Evolutionary conservation across 2,329 filamentous ascomycete species (phyloP).

Genomic region (Fusarium hostae): DNA sequence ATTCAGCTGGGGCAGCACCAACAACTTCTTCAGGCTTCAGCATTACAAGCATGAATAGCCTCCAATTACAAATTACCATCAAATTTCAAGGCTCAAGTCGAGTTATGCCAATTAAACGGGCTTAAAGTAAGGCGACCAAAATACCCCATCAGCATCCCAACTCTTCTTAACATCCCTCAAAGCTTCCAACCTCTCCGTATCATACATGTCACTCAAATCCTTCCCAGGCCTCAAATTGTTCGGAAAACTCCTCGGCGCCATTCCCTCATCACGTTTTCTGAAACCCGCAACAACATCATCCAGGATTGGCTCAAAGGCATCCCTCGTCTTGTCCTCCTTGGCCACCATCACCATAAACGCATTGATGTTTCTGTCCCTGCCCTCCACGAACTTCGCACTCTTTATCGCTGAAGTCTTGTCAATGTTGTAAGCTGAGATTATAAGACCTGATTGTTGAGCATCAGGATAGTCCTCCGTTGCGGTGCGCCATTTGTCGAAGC

Average conservation of each 20-base stretch:
- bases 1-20: background rate
- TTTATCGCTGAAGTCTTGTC: slow-evolving; percentile 15
- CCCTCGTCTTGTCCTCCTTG: slow-evolving; percentile 13
- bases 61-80: rapidly evolving
- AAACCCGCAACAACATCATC: slow-evolving; percentile 19
- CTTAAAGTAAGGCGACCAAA: slow-evolving; percentile 42
- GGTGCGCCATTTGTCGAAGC: slow-evolving; percentile 40
- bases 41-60: background rate
- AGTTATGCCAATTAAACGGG: rapidly evolving
- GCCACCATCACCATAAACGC: slow-evolving; percentile 26
- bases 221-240: slow-evolving; percentile 40
- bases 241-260: slow-evolving; percentile 24
- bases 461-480: slow-evolving; percentile 36
- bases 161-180: slow-evolving; percentile 32
- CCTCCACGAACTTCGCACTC: slow-evolving; percentile 30
- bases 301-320: background rate
- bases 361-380: slow-evolving; percentile 30
- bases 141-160: slow-evolving; percentile 43
- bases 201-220: slow-evolving; percentile 35
- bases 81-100: rapidly evolving
- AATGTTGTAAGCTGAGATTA: slow-evolving; percentile 32
- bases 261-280: slow-evolving; percentile 16
- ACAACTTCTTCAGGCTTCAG: background rate
- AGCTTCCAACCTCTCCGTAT: slow-evolving; percentile 21
- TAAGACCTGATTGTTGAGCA: slow-evolving; percentile 18